Evolutionary conservation across 176 grass and related monocot genomes (phyloP).

Genomic region (maize (Zea mays)): Zm-B73-REFERENCE-NAM-5.0 NC_050097.1:7135501-7136000

Average conservation of each 20-base stretch:
- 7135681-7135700: slow-evolving; percentile 19
- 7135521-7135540: slow-evolving; percentile 90
- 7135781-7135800: slow-evolving; percentile 94
- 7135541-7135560: slow-evolving; percentile 91
- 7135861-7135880: slow-evolving; percentile 6
- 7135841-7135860: slow-evolving; percentile 1
- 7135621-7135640: slow-evolving; percentile 14
- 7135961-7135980: slow-evolving; percentile 78
- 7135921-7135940: slow-evolving; percentile 97
- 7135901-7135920: slow-evolving; percentile 62
- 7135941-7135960: slow-evolving; percentile 77
- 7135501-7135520: slow-evolving; percentile 97
- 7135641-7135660: not conserved
- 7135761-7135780: slow-evolving; percentile 91
- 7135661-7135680: not conserved
- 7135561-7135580: slow-evolving; percentile 98
- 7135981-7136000: slow-evolving; percentile 92
- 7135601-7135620: slow-evolving; percentile 7
- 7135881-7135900: not conserved
- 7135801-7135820: slow-evolving; percentile 74
- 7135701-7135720: slow-evolving; percentile 80
- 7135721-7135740: slow-evolving; percentile 97
- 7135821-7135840: slow-evolving; percentile 5
- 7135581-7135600: slow-evolving; percentile 59
- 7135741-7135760: slow-evolving; percentile 93